phyloP scores from a whole-genome alignment of 192 early-diverging fungal species.

The Gamsiella multidivaricata region DNA sequence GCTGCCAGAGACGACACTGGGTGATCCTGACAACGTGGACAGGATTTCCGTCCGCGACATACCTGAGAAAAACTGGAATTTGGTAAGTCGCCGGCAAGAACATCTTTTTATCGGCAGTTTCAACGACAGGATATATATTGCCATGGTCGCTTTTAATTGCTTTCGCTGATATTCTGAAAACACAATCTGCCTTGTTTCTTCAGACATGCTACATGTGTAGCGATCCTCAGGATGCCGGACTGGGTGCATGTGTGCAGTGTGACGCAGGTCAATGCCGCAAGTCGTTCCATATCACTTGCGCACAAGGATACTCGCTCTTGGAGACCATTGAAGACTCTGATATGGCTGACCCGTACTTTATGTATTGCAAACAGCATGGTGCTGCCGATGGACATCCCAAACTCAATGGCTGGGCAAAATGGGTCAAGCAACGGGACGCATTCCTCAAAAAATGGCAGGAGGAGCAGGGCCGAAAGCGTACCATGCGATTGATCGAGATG shows the following conservation, averaged over 20 bases:
- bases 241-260: conserved; percentile 61
- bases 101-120: too few species aligned
- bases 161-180: background rate
- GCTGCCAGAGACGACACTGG: conserved; percentile 60
- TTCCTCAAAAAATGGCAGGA: conserved; percentile 54
- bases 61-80: conserved; percentile 60
- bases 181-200: background rate
- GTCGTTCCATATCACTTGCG: conserved; percentile 62
- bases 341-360: conserved; percentile 64
- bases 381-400: conserved; percentile 45
- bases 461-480: conserved; percentile 37
- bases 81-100: conserved; percentile 43
- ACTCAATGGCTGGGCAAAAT: conserved; percentile 59
- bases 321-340: conserved; percentile 59
- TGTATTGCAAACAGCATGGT: conserved; percentile 60
- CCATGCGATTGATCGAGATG: conserved; percentile 27
- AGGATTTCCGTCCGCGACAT: conserved; percentile 55
- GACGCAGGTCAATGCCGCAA: conserved; percentile 62
- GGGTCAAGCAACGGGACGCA: conserved; percentile 55
- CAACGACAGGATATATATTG: background rate
- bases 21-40: conserved; percentile 48
- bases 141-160: background rate
- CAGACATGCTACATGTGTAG: conserved; percentile 60
- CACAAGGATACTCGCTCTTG: conserved; percentile 55
- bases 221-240: conserved; percentile 43